Conservation (phyloP, 1,284 basidiomycete genomes). For the Cystobasidium pallidum region DNA sequence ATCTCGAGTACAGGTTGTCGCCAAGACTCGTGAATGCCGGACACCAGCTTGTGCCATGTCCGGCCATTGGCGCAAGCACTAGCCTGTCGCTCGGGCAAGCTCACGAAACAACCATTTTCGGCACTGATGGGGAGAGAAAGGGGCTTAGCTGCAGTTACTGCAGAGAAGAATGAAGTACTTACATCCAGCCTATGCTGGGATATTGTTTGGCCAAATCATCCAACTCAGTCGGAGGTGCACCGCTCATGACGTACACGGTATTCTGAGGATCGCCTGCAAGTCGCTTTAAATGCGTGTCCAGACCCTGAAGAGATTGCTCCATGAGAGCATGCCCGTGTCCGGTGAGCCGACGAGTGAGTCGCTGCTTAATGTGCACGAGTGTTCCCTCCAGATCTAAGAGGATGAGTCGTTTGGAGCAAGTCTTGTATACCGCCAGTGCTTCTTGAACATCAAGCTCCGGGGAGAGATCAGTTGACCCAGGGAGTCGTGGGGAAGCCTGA, state of each 20-base stretch:
- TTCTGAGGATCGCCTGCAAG: constrained; percentile 59
- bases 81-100: constrained; percentile 58
- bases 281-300: constrained; percentile 51
- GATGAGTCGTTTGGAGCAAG: constrained; percentile 64
- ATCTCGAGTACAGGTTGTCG: constrained; percentile 78
- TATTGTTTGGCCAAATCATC: constrained; percentile 60
- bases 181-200: constrained; percentile 37
- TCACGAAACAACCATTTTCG: constrained; percentile 85
- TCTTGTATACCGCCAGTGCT: constrained; percentile 7
- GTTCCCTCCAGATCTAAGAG: constrained; percentile 80
- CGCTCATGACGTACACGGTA: constrained; percentile 80
- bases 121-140: no score
- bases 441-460: constrained; percentile 19
- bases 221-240: constrained; percentile 68
- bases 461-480: constrained; percentile 16
- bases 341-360: constrained; percentile 38
- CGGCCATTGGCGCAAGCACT: background rate
- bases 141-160: no score
- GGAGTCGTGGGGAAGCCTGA: constrained; percentile 53
- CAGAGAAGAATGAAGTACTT: no score
- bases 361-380: constrained; percentile 62
- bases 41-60: constrained; percentile 75
- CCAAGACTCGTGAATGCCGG: constrained; percentile 77
- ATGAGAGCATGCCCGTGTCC: constrained; percentile 4
- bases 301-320: background rate